phyloP scores from a whole-genome alignment of 225 moss, liverwort and hornwort genomes.

The Rhytidiadelphus loreus region DNA sequence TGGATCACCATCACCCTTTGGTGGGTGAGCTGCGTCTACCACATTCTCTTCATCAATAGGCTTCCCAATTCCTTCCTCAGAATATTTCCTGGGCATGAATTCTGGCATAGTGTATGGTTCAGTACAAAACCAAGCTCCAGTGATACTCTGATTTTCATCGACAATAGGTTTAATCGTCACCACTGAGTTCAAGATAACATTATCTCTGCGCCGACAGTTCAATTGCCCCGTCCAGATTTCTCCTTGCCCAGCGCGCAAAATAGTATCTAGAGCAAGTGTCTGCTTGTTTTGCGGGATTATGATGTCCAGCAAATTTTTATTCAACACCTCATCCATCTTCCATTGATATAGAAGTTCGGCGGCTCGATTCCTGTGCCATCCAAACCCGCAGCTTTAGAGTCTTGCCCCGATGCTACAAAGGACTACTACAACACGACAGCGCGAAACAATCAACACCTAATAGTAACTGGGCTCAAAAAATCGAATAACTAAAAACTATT shows the following conservation, averaged over 20 bases:
- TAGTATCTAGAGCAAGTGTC: slow-evolving; percentile 17
- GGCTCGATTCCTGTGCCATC: slow-evolving; percentile 56
- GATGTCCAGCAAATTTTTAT: slow-evolving; percentile 36
- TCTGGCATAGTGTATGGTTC: slow-evolving; percentile 26
- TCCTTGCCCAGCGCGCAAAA: slow-evolving; percentile 50
- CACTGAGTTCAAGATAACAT: slow-evolving; percentile 42
- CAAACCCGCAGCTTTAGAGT: neutral
- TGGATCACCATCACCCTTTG: slow-evolving; percentile 1
- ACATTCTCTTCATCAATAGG: slow-evolving; percentile 13
- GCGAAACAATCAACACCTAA: neutral
- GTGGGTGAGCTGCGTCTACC: neutral
- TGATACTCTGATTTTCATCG: slow-evolving; percentile 44
- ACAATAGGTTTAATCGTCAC: slow-evolving; percentile 55
- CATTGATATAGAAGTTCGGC: slow-evolving; percentile 60
- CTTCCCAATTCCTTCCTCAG: slow-evolving; percentile 40
- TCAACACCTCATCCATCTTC: slow-evolving; percentile 57
- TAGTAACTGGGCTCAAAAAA: neutral
- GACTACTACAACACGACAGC: neutral
- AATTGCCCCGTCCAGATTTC: slow-evolving; percentile 63
- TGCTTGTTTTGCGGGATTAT: slow-evolving; percentile 38
- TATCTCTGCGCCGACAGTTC: slow-evolving; percentile 64
- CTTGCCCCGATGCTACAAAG: neutral
- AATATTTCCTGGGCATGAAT: slow-evolving; percentile 22
- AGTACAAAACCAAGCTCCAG: slow-evolving; percentile 46
- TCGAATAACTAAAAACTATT: neutral